Evolutionary conservation across 2,329 filamentous ascomycete genomes (phyloP), one percentile per base, ranked within the genome.

Genomic region (Fusarium metavorans): DNA sequence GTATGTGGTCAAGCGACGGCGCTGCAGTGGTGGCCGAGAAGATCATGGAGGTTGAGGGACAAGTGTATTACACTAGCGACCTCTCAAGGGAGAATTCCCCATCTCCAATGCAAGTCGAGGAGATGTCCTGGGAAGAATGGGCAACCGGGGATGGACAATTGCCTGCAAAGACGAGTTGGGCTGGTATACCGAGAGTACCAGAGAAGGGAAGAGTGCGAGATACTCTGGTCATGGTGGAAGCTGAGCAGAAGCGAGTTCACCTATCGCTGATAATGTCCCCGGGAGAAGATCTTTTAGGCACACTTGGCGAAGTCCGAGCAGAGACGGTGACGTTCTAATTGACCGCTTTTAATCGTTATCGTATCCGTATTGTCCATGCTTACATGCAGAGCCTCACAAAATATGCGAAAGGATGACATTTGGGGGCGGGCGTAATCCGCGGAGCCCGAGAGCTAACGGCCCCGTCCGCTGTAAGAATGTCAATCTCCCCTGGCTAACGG

Each of bases 1-100:
- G 81, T 3, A 74, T 79, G 67, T 83, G 81, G 81, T 75, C 76
- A 64, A 82, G 81, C 54, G 73, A 75, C n/a, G 78, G 75, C 2
- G 73, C 78, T 2, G 78, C 79, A 9, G 73, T 68, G 5, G 81
- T 81, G 2, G 61, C 58, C 0, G 54, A 70, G 7, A 68, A 59
- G 7, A 77, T 76, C 25, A 79, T 79, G 77, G 45, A 66, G 8
- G 45, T 76, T 5, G 77, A 78, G 41, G 77, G 75, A 2, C 75
- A 78, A 14, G 25, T n/a, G 4, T 79, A 45, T 45, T 76, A 70
- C 45, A 54, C 58, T 11, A 68, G 73, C n/a, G 74, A 72, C 23
- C 50, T 76, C 6, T 63, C 65, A 0, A 63, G 48, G 2, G 71
- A 72, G 9, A 66, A 57, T 2, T 56, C 58, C 3, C 39, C 34